Conservation (phyloP, 257 asterid species). For the Salvia rosmarinus region DNA sequence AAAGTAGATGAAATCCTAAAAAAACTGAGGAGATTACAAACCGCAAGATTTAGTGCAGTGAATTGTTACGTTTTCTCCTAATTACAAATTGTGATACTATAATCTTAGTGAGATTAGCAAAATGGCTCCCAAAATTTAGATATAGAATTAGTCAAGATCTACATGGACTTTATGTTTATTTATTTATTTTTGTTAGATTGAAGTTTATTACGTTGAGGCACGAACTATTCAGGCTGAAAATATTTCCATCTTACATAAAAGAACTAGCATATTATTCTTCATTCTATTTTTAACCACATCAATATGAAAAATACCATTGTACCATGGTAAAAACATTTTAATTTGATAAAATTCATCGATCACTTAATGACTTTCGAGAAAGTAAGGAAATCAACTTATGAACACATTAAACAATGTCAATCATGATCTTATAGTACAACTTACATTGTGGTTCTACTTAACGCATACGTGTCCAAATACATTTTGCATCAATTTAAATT, state of each 20-base stretch:
- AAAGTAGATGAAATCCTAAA: not conserved
- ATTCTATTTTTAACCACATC: not conserved
- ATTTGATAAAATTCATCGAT: not conserved
- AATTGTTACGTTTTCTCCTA: not conserved
- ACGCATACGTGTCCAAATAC: too few relatives aligned
- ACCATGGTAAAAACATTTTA: not conserved
- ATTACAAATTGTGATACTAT: not conserved
- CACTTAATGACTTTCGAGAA: too few relatives aligned
- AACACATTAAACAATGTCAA: not conserved
- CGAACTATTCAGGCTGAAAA: not conserved
- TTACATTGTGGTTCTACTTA: not conserved
- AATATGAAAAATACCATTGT: not conserved
- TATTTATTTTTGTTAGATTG: not conserved
- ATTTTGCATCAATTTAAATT: not conserved
- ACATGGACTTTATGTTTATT: not conserved
- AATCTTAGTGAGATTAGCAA: not conserved
- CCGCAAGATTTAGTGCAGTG: conserved; percentile 14
- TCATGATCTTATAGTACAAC: not conserved
- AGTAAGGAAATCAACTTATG: not conserved
- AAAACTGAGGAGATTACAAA: not conserved
- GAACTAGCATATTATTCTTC: not conserved
- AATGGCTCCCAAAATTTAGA: not conserved
- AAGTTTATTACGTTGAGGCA: not conserved
- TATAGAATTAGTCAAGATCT: not conserved
- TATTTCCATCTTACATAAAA: not conserved